Percentiles rank a stretch among this genome's conserved stretches.
These are phyloP conservation scores for Rhodotorula sp. DNA, from an alignment of 1,284 basidiomycete species.

Conservation along the genomic window DNA sequence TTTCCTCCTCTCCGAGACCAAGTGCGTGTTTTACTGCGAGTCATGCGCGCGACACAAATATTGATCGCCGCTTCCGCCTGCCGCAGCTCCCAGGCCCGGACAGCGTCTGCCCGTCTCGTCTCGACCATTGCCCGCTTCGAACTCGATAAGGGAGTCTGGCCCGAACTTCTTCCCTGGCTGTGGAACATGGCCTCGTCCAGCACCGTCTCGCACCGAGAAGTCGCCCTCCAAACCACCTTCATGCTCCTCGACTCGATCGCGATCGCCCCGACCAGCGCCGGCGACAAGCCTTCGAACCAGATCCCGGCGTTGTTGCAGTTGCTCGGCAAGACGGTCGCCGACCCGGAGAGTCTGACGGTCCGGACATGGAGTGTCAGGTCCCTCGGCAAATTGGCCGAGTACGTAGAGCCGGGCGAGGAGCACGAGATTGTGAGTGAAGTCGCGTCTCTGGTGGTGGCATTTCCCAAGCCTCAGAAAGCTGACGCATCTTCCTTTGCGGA, in stretches of 20 bases:
- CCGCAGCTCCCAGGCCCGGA: conserved; percentile 71
- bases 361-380: conserved; percentile 88
- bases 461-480: neutral
- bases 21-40: conserved; percentile 56
- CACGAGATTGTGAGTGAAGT: conserved; percentile 67
- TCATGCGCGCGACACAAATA: no score
- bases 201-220: conserved; percentile 65
- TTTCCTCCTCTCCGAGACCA: conserved; percentile 72
- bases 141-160: conserved; percentile 67
- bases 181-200: conserved; percentile 72
- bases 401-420: conserved; percentile 86
- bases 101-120: conserved; percentile 82
- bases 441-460: no score
- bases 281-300: conserved; percentile 68
- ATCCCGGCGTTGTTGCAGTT: conserved; percentile 77
- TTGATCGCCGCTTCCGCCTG: neutral
- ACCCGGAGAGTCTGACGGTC: conserved; percentile 80
- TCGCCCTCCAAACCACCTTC: conserved; percentile 57
- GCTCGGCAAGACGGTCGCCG: conserved; percentile 73
- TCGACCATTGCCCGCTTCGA: conserved; percentile 91
- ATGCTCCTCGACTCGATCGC: conserved; percentile 91
- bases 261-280: conserved; percentile 53
- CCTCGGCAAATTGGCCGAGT: conserved; percentile 80
- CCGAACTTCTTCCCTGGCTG: conserved; percentile 83
- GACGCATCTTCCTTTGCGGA: neutral